Conservation (phyloP, 345 rosid genomes). For the Hibiscus trionum region DNA sequence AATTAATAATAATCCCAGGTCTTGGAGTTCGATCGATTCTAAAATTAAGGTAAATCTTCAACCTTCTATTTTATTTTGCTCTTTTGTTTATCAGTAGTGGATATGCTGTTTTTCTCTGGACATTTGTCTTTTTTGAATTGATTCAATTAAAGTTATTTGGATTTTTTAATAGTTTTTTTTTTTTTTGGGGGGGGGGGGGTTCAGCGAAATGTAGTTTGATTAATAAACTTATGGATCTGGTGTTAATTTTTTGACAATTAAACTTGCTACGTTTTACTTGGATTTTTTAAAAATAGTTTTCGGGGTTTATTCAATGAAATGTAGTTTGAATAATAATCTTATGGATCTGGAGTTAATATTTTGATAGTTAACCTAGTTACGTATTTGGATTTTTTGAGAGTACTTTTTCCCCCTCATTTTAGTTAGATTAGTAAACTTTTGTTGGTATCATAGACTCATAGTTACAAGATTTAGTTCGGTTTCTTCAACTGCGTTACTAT, state of each 20-base stretch:
- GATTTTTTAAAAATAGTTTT: not conserved
- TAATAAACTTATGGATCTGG: not conserved
- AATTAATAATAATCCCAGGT: conserved; percentile 23
- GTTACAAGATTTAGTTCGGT: not conserved
- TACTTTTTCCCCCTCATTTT: not conserved
- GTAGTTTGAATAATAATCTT: not conserved
- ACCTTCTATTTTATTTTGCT: not conserved
- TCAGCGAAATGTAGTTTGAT: not conserved
- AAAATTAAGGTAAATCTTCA: conserved; percentile 30
- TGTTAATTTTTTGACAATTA: not conserved
- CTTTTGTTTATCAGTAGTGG: not conserved
- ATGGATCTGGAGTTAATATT: not conserved
- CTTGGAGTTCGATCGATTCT: conserved; percentile 44
- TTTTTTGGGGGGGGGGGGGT: no score
- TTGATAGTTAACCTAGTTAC: not conserved
- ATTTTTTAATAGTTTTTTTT: not conserved
- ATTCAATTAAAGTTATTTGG: not conserved
- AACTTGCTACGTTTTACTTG: not conserved
- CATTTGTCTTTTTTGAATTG: not conserved
- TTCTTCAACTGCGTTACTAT: not conserved
- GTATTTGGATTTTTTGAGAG: not conserved
- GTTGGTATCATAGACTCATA: not conserved
- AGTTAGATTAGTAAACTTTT: not conserved
- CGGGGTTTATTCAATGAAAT: conserved; percentile 1
- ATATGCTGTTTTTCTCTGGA: not conserved